Conservation (phyloP, 2,329 filamentous ascomycete species). For the Stachybotrys elegans region DNA sequence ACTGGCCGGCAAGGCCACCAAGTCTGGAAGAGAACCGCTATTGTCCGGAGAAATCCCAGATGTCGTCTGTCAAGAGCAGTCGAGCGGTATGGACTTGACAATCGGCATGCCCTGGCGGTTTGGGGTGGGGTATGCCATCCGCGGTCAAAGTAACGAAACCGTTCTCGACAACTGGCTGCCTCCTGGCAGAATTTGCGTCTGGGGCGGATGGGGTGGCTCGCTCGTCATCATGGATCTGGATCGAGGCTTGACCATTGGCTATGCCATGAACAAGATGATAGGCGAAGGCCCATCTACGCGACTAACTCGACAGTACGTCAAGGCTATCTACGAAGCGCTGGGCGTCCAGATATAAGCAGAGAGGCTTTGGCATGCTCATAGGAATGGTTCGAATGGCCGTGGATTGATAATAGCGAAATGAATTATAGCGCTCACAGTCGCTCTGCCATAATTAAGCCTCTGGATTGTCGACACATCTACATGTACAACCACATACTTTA, state of each 20-base stretch:
- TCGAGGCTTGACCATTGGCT: slow-evolving; percentile 33
- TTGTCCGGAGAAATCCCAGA: slow-evolving; percentile 37
- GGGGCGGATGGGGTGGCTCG: slow-evolving; percentile 42
- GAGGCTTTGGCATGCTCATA: no score
- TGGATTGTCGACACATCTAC: no score
- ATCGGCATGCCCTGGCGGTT: slow-evolving; percentile 27
- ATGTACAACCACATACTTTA: no score
- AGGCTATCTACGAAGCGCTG: no score
- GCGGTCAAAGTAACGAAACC: slow-evolving; percentile 18
- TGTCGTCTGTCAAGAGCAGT: slow-evolving; percentile 38
- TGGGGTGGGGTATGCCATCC: slow-evolving; percentile 36
- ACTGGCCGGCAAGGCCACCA: slow-evolving; percentile 13
- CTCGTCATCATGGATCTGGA: slow-evolving; percentile 37
- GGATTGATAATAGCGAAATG: no score
- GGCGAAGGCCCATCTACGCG: no score
- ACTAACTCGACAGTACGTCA: no score
- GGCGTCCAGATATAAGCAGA: no score
- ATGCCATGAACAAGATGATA: slow-evolving; percentile 41
- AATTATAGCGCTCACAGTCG: no score
- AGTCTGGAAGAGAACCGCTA: slow-evolving; percentile 22
- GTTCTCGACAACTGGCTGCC: slow-evolving; percentile 25
- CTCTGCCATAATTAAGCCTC: no score
- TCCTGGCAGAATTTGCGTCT: slow-evolving; percentile 28
- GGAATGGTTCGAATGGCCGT: no score
- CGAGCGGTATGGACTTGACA: slow-evolving; percentile 33